Evolutionary conservation across 148 eudicot genomes (phyloP).

Genomic region (Fagopyrum esculentum): DNA sequence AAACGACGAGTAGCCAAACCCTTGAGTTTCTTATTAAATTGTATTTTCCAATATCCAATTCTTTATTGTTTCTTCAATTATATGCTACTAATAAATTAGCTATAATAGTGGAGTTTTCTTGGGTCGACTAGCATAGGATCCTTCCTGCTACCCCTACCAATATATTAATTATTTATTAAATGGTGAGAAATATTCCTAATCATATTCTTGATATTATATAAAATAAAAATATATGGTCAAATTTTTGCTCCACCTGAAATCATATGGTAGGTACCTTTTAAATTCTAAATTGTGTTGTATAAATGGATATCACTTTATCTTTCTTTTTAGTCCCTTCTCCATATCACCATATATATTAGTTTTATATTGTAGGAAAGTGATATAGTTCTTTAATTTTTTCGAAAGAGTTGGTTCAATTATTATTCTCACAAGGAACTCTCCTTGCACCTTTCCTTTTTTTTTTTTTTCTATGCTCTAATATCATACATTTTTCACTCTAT

Average conservation of each 20-base stretch:
- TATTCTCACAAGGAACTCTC: constrained; percentile 3
- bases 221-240: background rate
- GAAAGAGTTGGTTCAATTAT: constrained; percentile 1
- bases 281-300: background rate
- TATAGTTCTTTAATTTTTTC: background rate
- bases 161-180: background rate
- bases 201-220: background rate
- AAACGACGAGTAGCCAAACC: constrained; percentile 11
- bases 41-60: background rate
- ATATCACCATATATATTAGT: background rate
- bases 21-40: background rate
- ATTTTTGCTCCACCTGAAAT: constrained; percentile 2
- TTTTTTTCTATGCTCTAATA: background rate
- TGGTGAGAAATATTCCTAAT: background rate
- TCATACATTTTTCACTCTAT: background rate
- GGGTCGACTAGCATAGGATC: constrained; percentile 13
- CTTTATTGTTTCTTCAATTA: background rate
- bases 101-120: background rate
- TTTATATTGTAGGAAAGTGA: background rate
- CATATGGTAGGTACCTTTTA: background rate
- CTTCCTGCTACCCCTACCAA: background rate
- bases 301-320: background rate
- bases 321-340: background rate
- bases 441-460: background rate
- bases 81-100: background rate